Evolutionary conservation across 192 early-diverging fungal genomes (phyloP), one percentile per base, ranked within the genome.

Genomic region (Entophlyctis luteolus): DNA sequence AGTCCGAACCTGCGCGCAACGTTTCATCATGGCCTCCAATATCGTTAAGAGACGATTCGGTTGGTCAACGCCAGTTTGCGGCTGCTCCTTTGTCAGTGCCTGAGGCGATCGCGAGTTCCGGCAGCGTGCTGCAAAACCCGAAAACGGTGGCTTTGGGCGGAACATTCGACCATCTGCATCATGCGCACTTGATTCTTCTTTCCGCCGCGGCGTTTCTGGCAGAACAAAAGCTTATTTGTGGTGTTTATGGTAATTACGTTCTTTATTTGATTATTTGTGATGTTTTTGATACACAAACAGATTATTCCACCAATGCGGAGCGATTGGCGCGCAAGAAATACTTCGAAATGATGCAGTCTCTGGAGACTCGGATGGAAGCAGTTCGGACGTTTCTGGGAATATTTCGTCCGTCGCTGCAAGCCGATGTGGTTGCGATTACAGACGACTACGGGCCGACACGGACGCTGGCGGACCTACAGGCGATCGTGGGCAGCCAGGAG

Each of bases 111-210:
- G n/a, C n/a, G n/a, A n/a, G n/a, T n/a, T n/a, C n/a, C n/a, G n/a
- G n/a, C n/a, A n/a, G n/a, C n/a, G 35, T 28, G 20, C 35, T 42
- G 20, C 59, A 58, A 14, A 48, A 53, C 4, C 86, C 81, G 77
- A 65, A 73, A 22, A 60, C 80, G 70, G 89, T 89, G 0, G 88
- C 80, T 10, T 67, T 96, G 4, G 96, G 96, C 25, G 96, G 96
- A 16, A 97, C 96, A 20, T 99, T 99, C 81, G 96, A 99, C 75
- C 94, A 96, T 69, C 75, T 99, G 50, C 96, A 99, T 63, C 75
- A 84, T 1, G 96, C 94, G 8, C 96, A 99, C 74, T 94, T 96
- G 81, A 91, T 97, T 34, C 75, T 99, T 14, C 79, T 99, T 33
- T 88, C 91, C 0, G 88, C 88, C 70, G 84, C 91, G 0, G 89